These are phyloP conservation scores for Botrytis tulipae DNA, from an alignment of 2,329 filamentous ascomycete species.

Conservation along the genomic window DNA sequence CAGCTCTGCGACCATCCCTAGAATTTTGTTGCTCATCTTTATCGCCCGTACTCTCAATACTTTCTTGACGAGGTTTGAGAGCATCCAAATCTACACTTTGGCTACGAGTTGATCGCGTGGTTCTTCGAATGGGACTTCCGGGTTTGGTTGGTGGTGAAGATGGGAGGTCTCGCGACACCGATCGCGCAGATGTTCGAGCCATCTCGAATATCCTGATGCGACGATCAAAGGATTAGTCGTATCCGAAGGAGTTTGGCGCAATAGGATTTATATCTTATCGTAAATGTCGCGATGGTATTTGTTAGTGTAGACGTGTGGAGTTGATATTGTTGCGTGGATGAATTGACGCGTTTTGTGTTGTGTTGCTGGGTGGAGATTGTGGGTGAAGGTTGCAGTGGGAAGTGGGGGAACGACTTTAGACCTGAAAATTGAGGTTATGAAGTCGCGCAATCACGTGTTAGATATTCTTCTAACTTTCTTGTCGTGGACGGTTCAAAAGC, in stretches of 20 bases:
- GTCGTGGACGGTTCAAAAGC: neutral
- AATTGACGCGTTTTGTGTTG: conserved; percentile 2
- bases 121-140: conserved; percentile 27
- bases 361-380: neutral
- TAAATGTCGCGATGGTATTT: neutral
- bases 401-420: neutral
- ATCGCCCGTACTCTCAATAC: conserved; percentile 31
- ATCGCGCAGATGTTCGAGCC: neutral
- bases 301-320: neutral
- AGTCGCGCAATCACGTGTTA: conserved; percentile 1
- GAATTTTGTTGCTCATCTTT: conserved; percentile 20
- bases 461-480: neutral
- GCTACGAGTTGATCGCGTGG: conserved; percentile 41
- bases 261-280: neutral
- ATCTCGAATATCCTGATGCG: conserved; percentile 2
- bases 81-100: conserved; percentile 41
- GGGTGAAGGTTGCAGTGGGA: neutral
- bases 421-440: neutral
- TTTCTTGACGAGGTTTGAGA: conserved; percentile 27
- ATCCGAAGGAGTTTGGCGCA: neutral
- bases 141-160: conserved; percentile 35
- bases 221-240: neutral
- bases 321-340: conserved; percentile 1
- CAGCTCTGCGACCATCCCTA: conserved; percentile 13
- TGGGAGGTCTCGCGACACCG: conserved; percentile 26